phyloP scores from a whole-genome alignment of 2,329 filamentous ascomycete species.

The Didymella exigua region DNA sequence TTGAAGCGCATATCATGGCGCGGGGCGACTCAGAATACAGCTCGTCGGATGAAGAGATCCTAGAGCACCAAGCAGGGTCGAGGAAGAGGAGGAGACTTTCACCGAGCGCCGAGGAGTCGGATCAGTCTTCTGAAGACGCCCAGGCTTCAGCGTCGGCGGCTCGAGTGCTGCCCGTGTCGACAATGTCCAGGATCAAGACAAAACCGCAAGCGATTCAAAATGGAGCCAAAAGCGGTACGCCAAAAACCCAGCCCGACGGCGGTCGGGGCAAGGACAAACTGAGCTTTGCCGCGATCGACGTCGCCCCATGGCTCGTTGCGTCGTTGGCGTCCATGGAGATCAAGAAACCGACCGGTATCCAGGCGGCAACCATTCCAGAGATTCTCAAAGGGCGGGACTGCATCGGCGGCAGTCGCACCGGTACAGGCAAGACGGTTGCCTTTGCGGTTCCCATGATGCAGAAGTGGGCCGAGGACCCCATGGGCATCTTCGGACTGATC shows the following conservation, averaged over 20 bases:
- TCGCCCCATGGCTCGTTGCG: constrained; percentile 85
- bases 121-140: constrained; percentile 8
- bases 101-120: constrained; percentile 25
- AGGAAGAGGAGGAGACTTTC: constrained; percentile 48
- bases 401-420: constrained; percentile 91
- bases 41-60: constrained; percentile 35
- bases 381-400: constrained; percentile 88
- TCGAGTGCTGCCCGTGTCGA: constrained; percentile 21
- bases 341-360: constrained; percentile 86
- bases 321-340: constrained; percentile 82
- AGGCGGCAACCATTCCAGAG: constrained; percentile 89
- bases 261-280: constrained; percentile 50
- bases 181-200: constrained; percentile 45
- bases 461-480: constrained; percentile 89
- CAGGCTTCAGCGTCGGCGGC: constrained; percentile 2
- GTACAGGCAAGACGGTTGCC: constrained; percentile 95
- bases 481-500: constrained; percentile 86
- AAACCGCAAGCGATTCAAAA: constrained; percentile 23
- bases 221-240: constrained; percentile 3
- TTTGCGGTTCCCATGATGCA: constrained; percentile 95
- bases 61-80: constrained; percentile 38
- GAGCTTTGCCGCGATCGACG: constrained; percentile 73
- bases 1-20: constrained; percentile 11
- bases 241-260: constrained; percentile 1
- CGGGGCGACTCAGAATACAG: constrained; percentile 26